phyloP scores from a whole-genome alignment of 768 basidiomycete species.

The Lactifluus rugatus region DNA sequence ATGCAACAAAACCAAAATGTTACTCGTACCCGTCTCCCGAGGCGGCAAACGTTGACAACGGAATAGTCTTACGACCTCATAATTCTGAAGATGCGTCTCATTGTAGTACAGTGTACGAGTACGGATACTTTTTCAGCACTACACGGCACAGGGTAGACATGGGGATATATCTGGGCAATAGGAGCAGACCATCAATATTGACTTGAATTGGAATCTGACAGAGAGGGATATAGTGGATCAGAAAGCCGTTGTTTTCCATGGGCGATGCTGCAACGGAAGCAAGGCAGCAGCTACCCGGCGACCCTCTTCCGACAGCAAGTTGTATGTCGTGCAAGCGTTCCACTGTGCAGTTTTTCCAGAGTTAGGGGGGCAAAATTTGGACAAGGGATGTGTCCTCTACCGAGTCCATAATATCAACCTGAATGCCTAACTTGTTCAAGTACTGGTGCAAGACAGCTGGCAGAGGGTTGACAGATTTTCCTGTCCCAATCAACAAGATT shows the following conservation, averaged over 20 bases:
- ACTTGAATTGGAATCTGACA: neutral
- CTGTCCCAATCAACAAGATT: constrained; percentile 85
- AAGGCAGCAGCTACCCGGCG: constrained; percentile 85
- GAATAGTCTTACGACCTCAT: neutral
- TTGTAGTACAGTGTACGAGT: neutral
- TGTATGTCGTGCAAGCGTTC: constrained; percentile 94
- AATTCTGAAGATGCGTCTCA: neutral
- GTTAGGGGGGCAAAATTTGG: neutral
- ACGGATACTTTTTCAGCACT: neutral
- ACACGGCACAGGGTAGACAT: neutral
- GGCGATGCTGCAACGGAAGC: constrained; percentile 49
- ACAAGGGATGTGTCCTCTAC: constrained; percentile 33
- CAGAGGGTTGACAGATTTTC: constrained; percentile 55
- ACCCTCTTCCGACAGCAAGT: constrained; percentile 88
- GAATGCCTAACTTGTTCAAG: constrained; percentile 69
- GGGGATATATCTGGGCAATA: neutral
- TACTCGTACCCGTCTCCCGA: neutral
- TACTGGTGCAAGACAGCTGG: constrained; percentile 59
- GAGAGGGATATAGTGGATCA: neutral
- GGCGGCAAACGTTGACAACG: neutral
- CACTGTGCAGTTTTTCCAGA: constrained; percentile 34
- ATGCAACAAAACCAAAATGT: too few relatives aligned
- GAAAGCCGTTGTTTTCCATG: constrained; percentile 35
- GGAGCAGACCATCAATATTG: neutral
- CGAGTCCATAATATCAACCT: constrained; percentile 83